Percentiles rank a stretch among this genome's conserved stretches.
phyloP scores from a whole-genome alignment of 2,329 filamentous ascomycete genomes.

The Gremmenia infestans region DNA sequence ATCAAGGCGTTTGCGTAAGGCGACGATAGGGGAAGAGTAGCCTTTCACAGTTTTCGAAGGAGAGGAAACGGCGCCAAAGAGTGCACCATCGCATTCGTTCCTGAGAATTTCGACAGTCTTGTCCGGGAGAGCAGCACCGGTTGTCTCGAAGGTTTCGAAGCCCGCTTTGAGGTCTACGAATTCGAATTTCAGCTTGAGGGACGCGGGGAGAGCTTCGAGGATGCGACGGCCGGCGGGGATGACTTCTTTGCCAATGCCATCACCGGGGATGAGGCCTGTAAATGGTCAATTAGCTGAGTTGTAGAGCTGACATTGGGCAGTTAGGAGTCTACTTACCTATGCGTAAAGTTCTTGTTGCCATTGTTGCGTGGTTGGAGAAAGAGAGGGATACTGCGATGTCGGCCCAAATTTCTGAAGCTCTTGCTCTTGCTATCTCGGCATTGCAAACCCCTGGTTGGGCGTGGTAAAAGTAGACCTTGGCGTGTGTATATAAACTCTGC shows the following conservation, averaged over 20 bases:
- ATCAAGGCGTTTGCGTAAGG: constrained; percentile 88
- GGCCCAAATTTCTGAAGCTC: constrained; percentile 11
- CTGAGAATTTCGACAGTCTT: constrained; percentile 85
- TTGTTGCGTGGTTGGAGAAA: constrained; percentile 5
- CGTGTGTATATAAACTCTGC: too few relatives aligned
- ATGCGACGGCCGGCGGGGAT: constrained; percentile 90
- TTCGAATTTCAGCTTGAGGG: constrained; percentile 86
- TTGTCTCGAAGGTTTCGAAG: constrained; percentile 88
- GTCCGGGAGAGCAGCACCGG: constrained; percentile 82
- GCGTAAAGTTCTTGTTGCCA: constrained; percentile 61
- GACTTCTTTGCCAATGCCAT: constrained; percentile 97
- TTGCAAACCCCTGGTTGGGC: background rate
- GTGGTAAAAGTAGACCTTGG: too few relatives aligned
- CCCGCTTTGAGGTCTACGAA: constrained; percentile 92
- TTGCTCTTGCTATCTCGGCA: background rate
- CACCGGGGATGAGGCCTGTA: constrained; percentile 88
- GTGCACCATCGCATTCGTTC: constrained; percentile 87
- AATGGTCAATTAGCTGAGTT: constrained; percentile 2
- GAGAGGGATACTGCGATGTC: constrained; percentile 11
- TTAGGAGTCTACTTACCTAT: constrained; percentile 56
- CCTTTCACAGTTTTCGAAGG: constrained; percentile 85
- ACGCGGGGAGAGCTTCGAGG: constrained; percentile 88
- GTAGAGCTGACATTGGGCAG: too few relatives aligned
- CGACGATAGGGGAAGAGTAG: constrained; percentile 86
- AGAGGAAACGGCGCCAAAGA: constrained; percentile 94